These are phyloP conservation scores for Exophiala phaeomuriformis DNA, from an alignment of 2,329 filamentous ascomycete genomes.

Conservation along the genomic window DNA sequence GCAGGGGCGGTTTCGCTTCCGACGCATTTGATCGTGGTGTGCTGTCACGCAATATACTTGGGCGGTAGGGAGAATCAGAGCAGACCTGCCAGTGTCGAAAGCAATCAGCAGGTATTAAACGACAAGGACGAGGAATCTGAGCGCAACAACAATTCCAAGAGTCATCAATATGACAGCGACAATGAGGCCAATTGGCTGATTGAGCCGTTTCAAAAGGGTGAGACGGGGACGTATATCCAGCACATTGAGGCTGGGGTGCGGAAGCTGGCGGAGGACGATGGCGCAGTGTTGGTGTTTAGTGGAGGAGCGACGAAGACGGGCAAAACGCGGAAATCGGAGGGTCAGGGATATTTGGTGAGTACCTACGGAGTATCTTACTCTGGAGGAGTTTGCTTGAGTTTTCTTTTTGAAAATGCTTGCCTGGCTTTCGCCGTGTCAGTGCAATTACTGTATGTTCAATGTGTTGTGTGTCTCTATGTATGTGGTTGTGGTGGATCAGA, in stretches of 20 bases:
- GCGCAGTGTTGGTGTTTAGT: conserved; percentile 60
- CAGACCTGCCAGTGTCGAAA: neutral
- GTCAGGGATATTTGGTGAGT: conserved; percentile 21
- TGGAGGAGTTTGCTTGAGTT: neutral
- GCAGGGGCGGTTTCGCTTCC: too few species aligned
- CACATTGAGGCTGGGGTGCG: conserved; percentile 62
- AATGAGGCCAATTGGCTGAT: conserved; percentile 50
- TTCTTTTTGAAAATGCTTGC: too few species aligned
- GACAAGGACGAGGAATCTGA: too few species aligned
- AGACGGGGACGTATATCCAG: conserved; percentile 69
- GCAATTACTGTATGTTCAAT: too few species aligned
- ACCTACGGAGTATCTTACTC: neutral
- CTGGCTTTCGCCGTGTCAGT: too few species aligned
- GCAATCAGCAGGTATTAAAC: too few species aligned
- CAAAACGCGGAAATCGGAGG: conserved; percentile 11
- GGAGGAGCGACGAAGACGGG: conserved; percentile 46
- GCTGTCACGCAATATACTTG: conserved; percentile 73
- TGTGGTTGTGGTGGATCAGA: too few species aligned
- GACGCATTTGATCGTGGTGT: conserved; percentile 63
- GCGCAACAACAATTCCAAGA: neutral
- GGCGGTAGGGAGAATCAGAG: conserved; percentile 33
- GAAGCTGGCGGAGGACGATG: conserved; percentile 40
- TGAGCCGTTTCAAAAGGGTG: conserved; percentile 67
- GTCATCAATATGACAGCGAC: neutral
- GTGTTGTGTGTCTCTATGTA: too few species aligned